Percentiles rank a stretch among this genome's conserved stretches.
phyloP scores from a whole-genome alignment of 106 monocot genomes.

The Phalaenopsis aphrodite region DNA sequence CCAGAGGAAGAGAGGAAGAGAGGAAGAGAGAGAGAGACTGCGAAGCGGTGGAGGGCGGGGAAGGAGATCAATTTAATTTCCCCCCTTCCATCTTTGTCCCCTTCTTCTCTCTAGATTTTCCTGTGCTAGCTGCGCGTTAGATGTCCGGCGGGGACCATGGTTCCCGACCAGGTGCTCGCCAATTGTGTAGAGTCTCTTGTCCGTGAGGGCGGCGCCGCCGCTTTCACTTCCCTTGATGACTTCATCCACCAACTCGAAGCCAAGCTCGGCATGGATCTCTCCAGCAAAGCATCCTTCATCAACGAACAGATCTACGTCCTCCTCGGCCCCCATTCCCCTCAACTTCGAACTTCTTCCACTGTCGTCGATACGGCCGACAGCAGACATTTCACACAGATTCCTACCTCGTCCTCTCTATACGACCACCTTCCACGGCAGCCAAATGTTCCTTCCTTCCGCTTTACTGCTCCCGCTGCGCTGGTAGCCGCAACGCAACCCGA shows the following conservation, averaged over 20 bases:
- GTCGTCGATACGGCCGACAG: background rate
- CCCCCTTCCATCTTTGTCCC: background rate
- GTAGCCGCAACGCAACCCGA: background rate
- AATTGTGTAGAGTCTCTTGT: slow-evolving; percentile 4
- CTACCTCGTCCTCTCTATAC: background rate
- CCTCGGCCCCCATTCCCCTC: background rate
- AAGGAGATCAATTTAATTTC: background rate
- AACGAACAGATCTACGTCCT: background rate
- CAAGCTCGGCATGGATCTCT: slow-evolving; percentile 6
- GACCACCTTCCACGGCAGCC: background rate
- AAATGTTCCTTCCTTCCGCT: background rate
- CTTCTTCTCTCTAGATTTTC: background rate
- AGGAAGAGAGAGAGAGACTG: background rate
- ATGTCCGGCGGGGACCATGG: background rate
- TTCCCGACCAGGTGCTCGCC: slow-evolving; percentile 1
- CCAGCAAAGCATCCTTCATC: slow-evolving; percentile 7
- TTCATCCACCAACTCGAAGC: background rate
- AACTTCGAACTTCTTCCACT: background rate
- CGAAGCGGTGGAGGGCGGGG: background rate
- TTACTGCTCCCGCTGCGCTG: background rate
- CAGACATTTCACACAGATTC: background rate
- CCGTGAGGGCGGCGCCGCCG: background rate
- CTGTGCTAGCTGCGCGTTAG: background rate
- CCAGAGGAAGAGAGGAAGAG: background rate
- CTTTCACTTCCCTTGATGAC: background rate